Evolutionary conservation across 2,329 filamentous ascomycete genomes (phyloP).

Genomic region (Xylariaceae sp.): DNA sequence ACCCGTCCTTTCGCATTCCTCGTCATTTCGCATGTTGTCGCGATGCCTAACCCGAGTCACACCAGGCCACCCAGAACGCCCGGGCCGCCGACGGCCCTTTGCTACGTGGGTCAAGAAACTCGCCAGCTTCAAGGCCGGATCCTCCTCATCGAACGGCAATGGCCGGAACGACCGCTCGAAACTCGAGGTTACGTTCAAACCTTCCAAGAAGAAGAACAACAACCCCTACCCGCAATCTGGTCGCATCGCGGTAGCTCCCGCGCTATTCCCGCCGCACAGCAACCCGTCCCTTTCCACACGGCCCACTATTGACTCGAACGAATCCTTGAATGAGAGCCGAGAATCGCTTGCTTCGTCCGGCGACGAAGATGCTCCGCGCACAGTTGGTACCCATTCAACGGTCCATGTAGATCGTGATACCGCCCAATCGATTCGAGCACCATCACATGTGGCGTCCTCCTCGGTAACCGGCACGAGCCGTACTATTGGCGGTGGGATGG

Average conservation of each 20-base stretch:
- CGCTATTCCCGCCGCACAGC: conserved; percentile 38
- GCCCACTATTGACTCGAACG: conserved; percentile 45
- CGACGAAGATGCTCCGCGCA: conserved; percentile 53
- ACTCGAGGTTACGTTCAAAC: conserved; percentile 36
- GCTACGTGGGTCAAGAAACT: conserved; percentile 92
- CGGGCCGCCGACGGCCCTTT: conserved; percentile 75
- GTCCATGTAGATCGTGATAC: conserved; percentile 76
- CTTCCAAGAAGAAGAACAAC: conserved; percentile 67
- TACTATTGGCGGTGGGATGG: conserved; percentile 61
- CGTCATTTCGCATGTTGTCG: conserved; percentile 2
- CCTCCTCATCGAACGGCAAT: conserved; percentile 46
- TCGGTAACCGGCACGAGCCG: conserved; percentile 68
- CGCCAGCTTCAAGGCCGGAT: conserved; percentile 70
- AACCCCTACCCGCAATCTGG: conserved; percentile 89
- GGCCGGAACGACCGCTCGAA: conserved; percentile 38
- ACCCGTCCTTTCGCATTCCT: neutral
- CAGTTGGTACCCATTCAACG: conserved; percentile 64
- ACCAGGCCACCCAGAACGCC: conserved; percentile 58
- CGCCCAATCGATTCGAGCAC: conserved; percentile 65
- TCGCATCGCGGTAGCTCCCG: conserved; percentile 37
- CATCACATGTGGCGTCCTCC: conserved; percentile 65
- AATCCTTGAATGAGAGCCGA: conserved; percentile 52
- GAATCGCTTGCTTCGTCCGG: conserved; percentile 57
- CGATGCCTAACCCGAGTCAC: conserved; percentile 26
- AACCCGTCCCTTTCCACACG: conserved; percentile 52